Percentiles rank a stretch among this genome's conserved stretches.
phyloP scores from a whole-genome alignment of 192 early-diverging fungal species.

The Phlyctochytrium planicorne region DNA sequence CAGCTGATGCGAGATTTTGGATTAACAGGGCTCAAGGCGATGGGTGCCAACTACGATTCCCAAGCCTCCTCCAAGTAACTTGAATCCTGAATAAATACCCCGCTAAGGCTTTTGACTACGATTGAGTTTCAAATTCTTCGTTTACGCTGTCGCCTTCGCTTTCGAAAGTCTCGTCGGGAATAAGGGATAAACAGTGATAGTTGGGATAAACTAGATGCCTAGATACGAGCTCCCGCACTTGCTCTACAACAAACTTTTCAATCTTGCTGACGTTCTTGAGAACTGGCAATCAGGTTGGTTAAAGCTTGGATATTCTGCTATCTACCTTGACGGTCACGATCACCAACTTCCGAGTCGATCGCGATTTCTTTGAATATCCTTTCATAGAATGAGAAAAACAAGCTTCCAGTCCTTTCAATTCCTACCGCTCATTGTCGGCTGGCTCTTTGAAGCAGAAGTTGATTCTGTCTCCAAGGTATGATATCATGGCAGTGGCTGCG shows the following conservation, averaged over 20 bases:
- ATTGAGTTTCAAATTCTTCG: too few species aligned
- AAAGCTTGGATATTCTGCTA: not conserved
- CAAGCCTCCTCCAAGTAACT: too few species aligned
- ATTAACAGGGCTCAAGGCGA: constrained; percentile 7
- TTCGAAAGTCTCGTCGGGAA: too few species aligned
- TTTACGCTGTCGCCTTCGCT: too few species aligned
- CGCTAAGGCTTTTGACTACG: too few species aligned
- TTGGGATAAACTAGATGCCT: constrained; percentile 54
- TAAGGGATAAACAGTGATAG: constrained; percentile 38
- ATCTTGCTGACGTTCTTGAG: constrained; percentile 65
- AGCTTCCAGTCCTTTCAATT: not conserved
- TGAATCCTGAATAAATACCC: too few species aligned
- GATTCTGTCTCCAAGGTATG: constrained; percentile 58
- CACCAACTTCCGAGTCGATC: constrained; percentile 64
- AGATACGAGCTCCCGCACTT: constrained; percentile 35
- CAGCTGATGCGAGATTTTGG: too few species aligned
- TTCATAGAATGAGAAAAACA: constrained; percentile 6
- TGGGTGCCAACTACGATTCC: constrained; percentile 39
- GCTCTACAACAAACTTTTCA: constrained; percentile 51
- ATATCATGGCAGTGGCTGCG: constrained; percentile 53
- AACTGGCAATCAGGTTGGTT: constrained; percentile 22
- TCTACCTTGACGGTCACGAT: constrained; percentile 47
- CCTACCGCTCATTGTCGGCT: constrained; percentile 38
- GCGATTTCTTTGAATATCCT: constrained; percentile 54
- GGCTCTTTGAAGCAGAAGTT: constrained; percentile 62